Evolutionary conservation across 371 early-diverging fungal species (phyloP).

Genomic region (Zancudomyces culisetae): DNA sequence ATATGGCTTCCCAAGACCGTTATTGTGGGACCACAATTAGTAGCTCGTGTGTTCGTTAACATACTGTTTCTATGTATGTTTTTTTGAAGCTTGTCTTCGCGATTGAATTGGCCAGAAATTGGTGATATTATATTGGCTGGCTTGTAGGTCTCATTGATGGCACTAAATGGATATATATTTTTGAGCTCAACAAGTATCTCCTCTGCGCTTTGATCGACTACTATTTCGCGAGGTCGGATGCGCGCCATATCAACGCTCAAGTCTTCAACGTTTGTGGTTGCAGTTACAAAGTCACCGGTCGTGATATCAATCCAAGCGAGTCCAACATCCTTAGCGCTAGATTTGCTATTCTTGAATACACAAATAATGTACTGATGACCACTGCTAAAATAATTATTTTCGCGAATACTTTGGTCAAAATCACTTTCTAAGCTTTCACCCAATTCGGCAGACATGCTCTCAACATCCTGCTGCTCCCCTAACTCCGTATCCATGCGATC

Average conservation of each 20-base stretch:
- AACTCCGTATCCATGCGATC: background rate
- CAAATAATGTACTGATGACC: conserved; percentile 6
- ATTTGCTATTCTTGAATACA: conserved; percentile 3
- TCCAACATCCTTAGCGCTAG: conserved; percentile 18
- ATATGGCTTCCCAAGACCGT: background rate
- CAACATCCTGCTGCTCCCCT: background rate
- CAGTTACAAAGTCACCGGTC: conserved; percentile 70
- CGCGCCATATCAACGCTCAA: conserved; percentile 54
- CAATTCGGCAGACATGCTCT: background rate
- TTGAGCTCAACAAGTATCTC: background rate
- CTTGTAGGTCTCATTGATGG: background rate
- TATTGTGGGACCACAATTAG: too few relatives aligned
- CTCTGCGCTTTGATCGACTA: conserved; percentile 20
- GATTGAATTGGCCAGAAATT: background rate
- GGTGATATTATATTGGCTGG: background rate
- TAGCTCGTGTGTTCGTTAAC: too few relatives aligned
- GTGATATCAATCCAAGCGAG: conserved; percentile 83
- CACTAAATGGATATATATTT: conserved; percentile 2
- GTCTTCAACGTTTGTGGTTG: conserved; percentile 24
- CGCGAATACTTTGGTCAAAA: conserved; percentile 6
- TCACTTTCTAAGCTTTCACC: background rate
- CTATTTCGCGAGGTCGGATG: conserved; percentile 66
- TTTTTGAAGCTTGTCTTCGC: too few relatives aligned
- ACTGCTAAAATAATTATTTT: too few relatives aligned
- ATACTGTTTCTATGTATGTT: too few relatives aligned